Evolutionary conservation across 73 alveolate species (phyloP), one percentile per base, ranked within the genome.

Genomic region (Stentor coeruleus): DNA sequence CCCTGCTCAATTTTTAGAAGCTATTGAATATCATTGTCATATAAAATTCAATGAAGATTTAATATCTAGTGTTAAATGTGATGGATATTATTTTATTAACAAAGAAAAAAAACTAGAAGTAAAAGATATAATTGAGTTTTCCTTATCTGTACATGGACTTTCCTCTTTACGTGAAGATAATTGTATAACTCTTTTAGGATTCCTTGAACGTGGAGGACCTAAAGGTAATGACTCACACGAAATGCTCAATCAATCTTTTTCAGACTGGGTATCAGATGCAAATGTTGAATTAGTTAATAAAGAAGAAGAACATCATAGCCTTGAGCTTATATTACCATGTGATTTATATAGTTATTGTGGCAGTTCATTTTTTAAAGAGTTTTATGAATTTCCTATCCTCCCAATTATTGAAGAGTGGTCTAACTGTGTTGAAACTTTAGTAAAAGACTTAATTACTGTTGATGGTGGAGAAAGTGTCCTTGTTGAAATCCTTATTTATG

Each of bases 371-470:
- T 40, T 85, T 2, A 59, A 82, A 39, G 84, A 89, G 36, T 76
- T 3, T 39, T 89, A 89, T 58, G 86, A 82, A 35, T 41, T 81
- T 77, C 95, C 95, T 3, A 33, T 74, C 59, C 26, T 75, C 0
- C 92, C 87, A 39, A 58, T 74, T 11, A 81, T 91, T 0, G 88
- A 88, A 35, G 90, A 85, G 42, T 88, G 91, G 91, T 81, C 85
- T 4, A 88, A 87, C 49, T 73, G 84, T 57, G 37, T 91, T 1
- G 94, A 84, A 66, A 38, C 82, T 4, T 81, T 86, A 3, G 76
- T 91, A 14, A 91, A 85, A 39, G 94, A 88, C 59, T 91, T 91
- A 11, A 87, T 31, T 55, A 59, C 93, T 14, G 86, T 85, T n/a
- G 66, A 83, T 2, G 96, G 96, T 4, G 55, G 81, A 26, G 93